Conservation (phyloP, 2,329 filamentous ascomycete species). For the Cladosporium austrohemisphaericum region DNA sequence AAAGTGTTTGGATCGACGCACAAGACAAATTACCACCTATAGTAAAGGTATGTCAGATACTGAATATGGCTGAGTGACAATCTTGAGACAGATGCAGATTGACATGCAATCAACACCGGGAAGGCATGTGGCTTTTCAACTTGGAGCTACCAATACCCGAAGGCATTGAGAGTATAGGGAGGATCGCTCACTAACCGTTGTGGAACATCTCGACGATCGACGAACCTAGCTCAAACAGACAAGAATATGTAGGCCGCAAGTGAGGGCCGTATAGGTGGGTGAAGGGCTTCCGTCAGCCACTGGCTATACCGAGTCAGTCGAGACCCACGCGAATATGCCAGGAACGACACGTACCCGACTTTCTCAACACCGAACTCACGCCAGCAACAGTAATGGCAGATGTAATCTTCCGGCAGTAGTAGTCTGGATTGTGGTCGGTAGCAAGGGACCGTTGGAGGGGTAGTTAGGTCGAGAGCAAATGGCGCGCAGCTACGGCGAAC, state of each 20-base stretch:
- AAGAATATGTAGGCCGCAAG: conserved; percentile 22
- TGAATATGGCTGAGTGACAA: not conserved
- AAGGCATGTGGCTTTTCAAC: conserved; percentile 30
- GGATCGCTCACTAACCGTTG: conserved; percentile 27
- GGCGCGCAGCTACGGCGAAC: conserved; percentile 13
- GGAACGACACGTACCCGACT: conserved; percentile 26
- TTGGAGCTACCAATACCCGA: not conserved
- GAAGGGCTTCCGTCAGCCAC: conserved; percentile 21
- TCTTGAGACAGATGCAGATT: not conserved
- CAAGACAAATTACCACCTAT: conserved; percentile 21
- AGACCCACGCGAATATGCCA: conserved; percentile 29
- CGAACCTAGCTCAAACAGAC: conserved; percentile 22
- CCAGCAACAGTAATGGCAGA: conserved; percentile 21
- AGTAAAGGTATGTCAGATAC: conserved; percentile 12
- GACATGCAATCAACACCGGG: conserved; percentile 2
- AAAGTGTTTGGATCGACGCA: conserved; percentile 16
- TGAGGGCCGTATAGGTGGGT: conserved; percentile 27
- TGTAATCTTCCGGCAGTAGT: conserved; percentile 26
- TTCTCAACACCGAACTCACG: conserved; percentile 18
- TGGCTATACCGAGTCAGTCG: conserved; percentile 24
- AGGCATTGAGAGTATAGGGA: conserved; percentile 1
- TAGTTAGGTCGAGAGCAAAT: not conserved
- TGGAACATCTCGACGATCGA: conserved; percentile 26
- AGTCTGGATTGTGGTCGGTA: conserved; percentile 28
- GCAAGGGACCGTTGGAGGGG: conserved; percentile 25